Base-by-base conservation (phyloP, 805 yeast species). In the Barnettozyma sp. region DNA sequence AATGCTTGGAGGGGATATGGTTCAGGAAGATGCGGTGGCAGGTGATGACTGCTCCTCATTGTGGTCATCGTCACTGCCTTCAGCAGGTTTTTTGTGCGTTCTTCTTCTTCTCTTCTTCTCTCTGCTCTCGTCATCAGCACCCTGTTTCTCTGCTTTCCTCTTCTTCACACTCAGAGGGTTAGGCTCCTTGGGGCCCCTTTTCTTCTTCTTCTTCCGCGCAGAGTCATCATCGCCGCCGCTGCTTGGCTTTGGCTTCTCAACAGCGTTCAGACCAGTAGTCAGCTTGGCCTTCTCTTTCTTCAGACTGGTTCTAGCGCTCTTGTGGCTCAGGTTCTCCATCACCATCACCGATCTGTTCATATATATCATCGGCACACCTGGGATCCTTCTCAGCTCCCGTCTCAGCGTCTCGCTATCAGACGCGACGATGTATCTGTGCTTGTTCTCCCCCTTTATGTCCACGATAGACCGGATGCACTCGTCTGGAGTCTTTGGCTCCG, bases 341-440 rank as follows among this genome's bases (percentile, higher is more conserved):
- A 92, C 78, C 90, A 92, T 84, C 13, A 92, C 98, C 1, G 95
- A 76, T 42, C 96, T 70, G 52, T 82, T 79, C 75, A 92, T 77
- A 56, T 82, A 88, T 8, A 90, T 65, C 45, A 92, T 59, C 1
- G 98, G 98, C 1, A 86, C 82, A 10, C 96, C 98, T 1, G 98
- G 94, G 9, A 87, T 66, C 21, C 65, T 65, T 46, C 97, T 70
- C 42, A 92, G 65, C 32, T 66, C 63, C 38, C 74, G 71, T 47
- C 98, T 71, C 35, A 88, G 64, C 19, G 26, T 22, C 17, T 74
- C 71, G 49, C 83, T 77, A 54, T 88, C 97, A 0, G 90, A 72
- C 1, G 94, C 97, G 10, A 92, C 84, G 20, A 85, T 70, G 55
- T 90, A 92, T 47, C 97, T 73, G 58, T 87, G 96, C 59, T 88